Conservation (phyloP, 2,329 filamentous ascomycete species). For the Calonectria crousiana region DNA sequence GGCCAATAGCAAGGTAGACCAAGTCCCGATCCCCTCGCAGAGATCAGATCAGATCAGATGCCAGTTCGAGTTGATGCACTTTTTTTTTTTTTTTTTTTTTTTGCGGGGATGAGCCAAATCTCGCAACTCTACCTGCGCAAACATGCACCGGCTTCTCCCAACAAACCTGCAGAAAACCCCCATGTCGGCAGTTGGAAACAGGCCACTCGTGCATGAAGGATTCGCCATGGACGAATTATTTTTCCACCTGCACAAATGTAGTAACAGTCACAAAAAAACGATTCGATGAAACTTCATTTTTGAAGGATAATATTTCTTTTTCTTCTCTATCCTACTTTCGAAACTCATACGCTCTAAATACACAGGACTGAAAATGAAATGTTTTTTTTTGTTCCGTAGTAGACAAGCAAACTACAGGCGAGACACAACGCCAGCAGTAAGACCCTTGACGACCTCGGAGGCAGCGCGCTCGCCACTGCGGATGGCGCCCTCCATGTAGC, state of each 20-base stretch:
- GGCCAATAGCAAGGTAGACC: background rate
- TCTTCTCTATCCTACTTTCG: background rate
- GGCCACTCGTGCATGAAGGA: background rate
- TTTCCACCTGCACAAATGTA: background rate
- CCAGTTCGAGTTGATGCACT: background rate
- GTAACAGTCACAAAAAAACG: background rate
- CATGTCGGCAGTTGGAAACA: background rate
- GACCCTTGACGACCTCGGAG: constrained; percentile 33
- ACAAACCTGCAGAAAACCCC: background rate
- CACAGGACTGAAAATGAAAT: background rate
- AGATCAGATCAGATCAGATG: background rate
- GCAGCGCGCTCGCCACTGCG: constrained; percentile 36
- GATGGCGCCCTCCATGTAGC: constrained; percentile 44
- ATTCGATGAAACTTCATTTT: background rate
- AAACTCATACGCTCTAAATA: background rate
- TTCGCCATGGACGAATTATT: background rate
- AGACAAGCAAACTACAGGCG: constrained; percentile 10
- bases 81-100: background rate
- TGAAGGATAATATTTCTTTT: background rate
- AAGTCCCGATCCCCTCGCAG: background rate
- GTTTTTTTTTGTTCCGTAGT: background rate
- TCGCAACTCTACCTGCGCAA: background rate
- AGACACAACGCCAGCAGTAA: constrained; percentile 23
- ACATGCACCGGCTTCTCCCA: background rate
- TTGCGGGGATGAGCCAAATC: constrained; percentile 2